phyloP scores from a whole-genome alignment of 2,329 filamentous ascomycete species.

The Daldinia sp. region DNA sequence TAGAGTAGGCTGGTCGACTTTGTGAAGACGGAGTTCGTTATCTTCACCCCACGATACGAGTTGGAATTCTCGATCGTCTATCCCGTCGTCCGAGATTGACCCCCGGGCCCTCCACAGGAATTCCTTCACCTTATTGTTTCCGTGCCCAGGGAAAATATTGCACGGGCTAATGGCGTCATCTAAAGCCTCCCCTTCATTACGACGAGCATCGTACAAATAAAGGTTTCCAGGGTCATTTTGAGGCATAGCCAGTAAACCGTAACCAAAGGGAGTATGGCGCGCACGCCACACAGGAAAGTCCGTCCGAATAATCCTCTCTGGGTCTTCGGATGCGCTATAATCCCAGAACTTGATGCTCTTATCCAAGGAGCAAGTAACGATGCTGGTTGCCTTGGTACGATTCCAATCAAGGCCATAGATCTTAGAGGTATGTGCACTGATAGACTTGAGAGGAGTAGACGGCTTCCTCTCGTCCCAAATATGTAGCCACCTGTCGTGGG shows the following conservation, averaged over 20 bases:
- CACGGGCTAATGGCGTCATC: constrained; percentile 64
- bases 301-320: constrained; percentile 82
- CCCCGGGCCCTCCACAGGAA: constrained; percentile 91
- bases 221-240: constrained; percentile 88
- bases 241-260: constrained; percentile 89
- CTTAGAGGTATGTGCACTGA: constrained; percentile 89
- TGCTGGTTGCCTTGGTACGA: constrained; percentile 75
- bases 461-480: constrained; percentile 92
- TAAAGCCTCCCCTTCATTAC: constrained; percentile 58
- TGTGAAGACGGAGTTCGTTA: constrained; percentile 82
- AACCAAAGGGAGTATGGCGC: constrained; percentile 89
- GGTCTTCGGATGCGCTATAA: constrained; percentile 72
- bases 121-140: constrained; percentile 81
- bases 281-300: constrained; percentile 92
- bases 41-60: constrained; percentile 94
- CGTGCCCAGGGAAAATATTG: constrained; percentile 71
- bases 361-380: constrained; percentile 91
- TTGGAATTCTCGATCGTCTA: constrained; percentile 90
- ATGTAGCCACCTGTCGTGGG: constrained; percentile 86
- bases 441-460: constrained; percentile 81
- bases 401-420: constrained; percentile 98
- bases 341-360: constrained; percentile 96
- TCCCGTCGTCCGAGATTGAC: constrained; percentile 70
- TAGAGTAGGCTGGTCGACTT: constrained; percentile 73
- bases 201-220: constrained; percentile 81